These are phyloP conservation scores for Collybiopsis confluens DNA, from an alignment of 768 basidiomycete genomes.

Conservation along the genomic window DNA sequence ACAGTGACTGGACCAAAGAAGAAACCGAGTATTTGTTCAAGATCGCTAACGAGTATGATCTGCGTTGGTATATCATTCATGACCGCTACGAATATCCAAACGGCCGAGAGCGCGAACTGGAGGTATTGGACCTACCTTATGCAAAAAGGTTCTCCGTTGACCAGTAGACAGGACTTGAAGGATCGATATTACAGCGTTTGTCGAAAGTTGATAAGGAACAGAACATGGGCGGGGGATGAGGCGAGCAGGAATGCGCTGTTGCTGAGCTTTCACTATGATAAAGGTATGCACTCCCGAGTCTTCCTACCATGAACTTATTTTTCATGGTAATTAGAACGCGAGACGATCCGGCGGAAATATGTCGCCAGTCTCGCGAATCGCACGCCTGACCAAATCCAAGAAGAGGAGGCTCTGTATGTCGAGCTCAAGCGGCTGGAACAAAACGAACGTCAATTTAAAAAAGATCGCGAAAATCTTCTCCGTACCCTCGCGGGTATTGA, in stretches of 20 bases:
- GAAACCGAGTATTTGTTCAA: conserved; percentile 92
- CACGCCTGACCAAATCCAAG: conserved; percentile 84
- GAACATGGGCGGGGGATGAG: conserved; percentile 85
- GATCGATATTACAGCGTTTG: conserved; percentile 92
- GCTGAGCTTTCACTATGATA: conserved; percentile 80
- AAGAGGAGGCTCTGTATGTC: conserved; percentile 92
- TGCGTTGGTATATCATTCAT: conserved; percentile 83
- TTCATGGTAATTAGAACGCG: conserved; percentile 55
- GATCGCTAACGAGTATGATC: conserved; percentile 76
- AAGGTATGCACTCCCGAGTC: conserved; percentile 46
- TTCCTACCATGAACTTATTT: background rate
- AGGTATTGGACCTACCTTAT: too few relatives aligned
- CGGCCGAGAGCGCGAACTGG: conserved; percentile 55
- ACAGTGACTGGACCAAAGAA: conserved; percentile 84
- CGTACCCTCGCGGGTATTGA: conserved; percentile 83
- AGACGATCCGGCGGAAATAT: conserved; percentile 84
- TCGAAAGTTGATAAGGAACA: conserved; percentile 77
- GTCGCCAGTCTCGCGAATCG: conserved; percentile 82
- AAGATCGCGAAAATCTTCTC: conserved; percentile 84
- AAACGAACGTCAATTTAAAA: conserved; percentile 81
- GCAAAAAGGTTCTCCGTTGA: too few relatives aligned
- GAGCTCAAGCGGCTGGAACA: conserved; percentile 96
- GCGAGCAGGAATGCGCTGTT: conserved; percentile 61
- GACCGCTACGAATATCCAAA: conserved; percentile 81
- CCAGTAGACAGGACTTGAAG: conserved; percentile 97